phyloP scores from a whole-genome alignment of 495 filamentous ascomycete genomes.

The Pseudoneurospora amorphoporcata region DNA sequence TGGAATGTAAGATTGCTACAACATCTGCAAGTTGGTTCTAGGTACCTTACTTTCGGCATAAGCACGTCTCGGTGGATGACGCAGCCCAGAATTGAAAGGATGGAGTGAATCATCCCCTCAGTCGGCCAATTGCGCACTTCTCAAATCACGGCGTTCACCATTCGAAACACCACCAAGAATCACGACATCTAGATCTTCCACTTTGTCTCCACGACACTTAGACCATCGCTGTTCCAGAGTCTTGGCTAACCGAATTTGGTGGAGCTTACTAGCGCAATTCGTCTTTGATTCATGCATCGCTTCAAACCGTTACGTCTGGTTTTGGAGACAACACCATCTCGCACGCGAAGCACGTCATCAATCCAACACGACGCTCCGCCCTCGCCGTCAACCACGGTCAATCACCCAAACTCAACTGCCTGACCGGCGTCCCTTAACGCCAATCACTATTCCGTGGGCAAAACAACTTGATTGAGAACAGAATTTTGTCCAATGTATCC shows the following conservation, averaged over 20 bases:
- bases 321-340: not conserved
- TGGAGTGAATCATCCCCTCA: not conserved
- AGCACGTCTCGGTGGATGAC: not conserved
- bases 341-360: not conserved
- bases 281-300: not conserved
- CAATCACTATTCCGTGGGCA: not conserved
- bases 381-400: not conserved
- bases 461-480: not conserved
- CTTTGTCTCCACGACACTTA: not conserved
- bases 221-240: not conserved
- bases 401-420: not conserved
- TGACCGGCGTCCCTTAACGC: not conserved
- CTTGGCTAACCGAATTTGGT: not conserved
- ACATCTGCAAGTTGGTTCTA: not conserved
- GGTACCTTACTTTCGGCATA: not conserved
- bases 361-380: not conserved
- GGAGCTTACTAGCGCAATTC: not conserved
- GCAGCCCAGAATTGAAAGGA: not conserved
- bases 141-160: not conserved
- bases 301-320: not conserved
- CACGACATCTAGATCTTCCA: not conserved
- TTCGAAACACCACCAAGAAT: not conserved
- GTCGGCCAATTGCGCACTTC: not conserved
- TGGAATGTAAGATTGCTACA: too few species aligned
- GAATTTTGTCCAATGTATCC: not conserved